phyloP scores from a whole-genome alignment of 2,329 filamentous ascomycete genomes.

The Chaetothyriales sp. region DNA sequence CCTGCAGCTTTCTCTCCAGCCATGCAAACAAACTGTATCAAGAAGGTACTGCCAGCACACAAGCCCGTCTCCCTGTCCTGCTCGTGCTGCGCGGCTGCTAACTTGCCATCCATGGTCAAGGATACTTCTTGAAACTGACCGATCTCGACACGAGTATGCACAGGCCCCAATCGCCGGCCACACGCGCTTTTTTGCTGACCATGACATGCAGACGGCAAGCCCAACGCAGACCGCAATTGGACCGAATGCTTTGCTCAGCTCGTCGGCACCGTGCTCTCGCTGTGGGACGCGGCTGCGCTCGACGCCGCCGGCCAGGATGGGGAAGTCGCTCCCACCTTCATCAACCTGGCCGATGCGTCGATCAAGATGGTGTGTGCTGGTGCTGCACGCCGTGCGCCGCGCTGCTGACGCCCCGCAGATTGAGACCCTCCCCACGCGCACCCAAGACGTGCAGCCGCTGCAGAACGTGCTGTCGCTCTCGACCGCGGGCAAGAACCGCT shows the following conservation, averaged over 20 bases:
- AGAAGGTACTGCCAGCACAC: constrained; percentile 40
- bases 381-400: not conserved
- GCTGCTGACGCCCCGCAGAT: constrained; percentile 42
- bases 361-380: constrained; percentile 72
- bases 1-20: constrained; percentile 59
- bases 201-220: constrained; percentile 56
- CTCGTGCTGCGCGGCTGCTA: constrained; percentile 3
- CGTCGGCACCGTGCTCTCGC: constrained; percentile 81
- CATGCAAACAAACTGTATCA: constrained; percentile 95
- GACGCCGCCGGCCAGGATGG: constrained; percentile 75
- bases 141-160: constrained; percentile 79
- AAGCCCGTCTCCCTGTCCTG: not conserved
- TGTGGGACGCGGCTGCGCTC: constrained; percentile 89
- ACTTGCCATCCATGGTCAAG: constrained; percentile 5
- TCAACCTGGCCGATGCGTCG: constrained; percentile 93
- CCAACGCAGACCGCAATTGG: constrained; percentile 78
- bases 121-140: constrained; percentile 92
- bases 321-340: constrained; percentile 79
- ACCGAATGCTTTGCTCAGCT: constrained; percentile 94
- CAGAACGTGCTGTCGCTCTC: constrained; percentile 94
- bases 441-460: constrained; percentile 60
- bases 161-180: not conserved
- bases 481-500: constrained; percentile 88
- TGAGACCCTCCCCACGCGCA: constrained; percentile 75
- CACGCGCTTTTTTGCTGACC: constrained; percentile 23